phyloP scores from a whole-genome alignment of 2,329 filamentous ascomycete genomes.

The Teratosphaeria pseudoeucalypti region DNA sequence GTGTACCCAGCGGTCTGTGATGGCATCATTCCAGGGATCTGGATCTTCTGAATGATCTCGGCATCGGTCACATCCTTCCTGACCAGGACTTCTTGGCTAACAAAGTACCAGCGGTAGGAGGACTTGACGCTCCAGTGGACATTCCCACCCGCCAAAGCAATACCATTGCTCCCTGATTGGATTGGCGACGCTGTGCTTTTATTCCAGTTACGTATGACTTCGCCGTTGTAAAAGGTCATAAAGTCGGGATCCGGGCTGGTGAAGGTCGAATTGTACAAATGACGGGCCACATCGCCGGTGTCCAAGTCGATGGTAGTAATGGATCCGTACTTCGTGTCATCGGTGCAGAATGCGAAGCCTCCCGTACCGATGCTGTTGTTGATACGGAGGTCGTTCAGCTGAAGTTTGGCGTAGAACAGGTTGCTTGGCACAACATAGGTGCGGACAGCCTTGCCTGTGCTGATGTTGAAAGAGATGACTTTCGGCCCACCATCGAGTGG shows the following conservation, averaged over 20 bases:
- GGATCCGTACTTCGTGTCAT: background rate
- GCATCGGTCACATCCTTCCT: background rate
- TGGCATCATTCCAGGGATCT: background rate
- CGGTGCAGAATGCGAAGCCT: background rate
- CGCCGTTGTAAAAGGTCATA: background rate
- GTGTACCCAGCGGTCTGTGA: background rate
- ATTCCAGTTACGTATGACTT: background rate
- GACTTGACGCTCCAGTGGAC: background rate
- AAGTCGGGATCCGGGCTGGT: background rate
- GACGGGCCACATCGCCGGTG: background rate
- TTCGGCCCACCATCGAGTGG: background rate
- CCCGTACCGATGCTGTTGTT: background rate
- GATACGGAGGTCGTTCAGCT: background rate
- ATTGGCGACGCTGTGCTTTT: background rate
- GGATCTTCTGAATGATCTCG: background rate
- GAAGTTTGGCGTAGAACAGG: background rate
- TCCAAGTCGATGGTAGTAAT: background rate
- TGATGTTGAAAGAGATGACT: background rate
- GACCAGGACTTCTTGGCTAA: background rate
- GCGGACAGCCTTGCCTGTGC: background rate
- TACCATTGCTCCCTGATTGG: background rate
- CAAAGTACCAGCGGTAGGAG: background rate
- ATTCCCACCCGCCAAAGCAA: background rate
- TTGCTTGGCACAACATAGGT: background rate
- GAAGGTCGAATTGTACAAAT: background rate